Percentiles rank a stretch among this genome's conserved stretches.
These are phyloP conservation scores for Verticillium tricorpus DNA, from an alignment of 2,329 filamentous ascomycete species.

Conservation along the genomic window DNA sequence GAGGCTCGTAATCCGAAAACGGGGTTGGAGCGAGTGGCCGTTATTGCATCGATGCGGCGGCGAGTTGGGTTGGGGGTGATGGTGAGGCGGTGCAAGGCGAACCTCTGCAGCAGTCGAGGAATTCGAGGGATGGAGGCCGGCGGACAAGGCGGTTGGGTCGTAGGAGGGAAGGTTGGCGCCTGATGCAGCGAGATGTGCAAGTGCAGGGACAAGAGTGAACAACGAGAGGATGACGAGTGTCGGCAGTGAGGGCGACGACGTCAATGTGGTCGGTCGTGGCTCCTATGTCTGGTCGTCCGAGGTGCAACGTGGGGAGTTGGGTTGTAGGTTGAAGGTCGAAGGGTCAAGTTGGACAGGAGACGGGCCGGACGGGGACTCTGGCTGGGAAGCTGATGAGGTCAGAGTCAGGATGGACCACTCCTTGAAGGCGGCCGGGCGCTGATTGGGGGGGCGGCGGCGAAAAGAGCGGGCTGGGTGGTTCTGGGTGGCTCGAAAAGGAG, in stretches of 20 bases:
- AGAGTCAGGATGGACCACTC: conserved; percentile 1
- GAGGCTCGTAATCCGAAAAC: conserved; percentile 7
- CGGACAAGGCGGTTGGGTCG: conserved; percentile 4
- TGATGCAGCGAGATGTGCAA: neutral
- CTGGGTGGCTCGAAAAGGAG: conserved; percentile 3
- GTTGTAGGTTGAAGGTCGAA: neutral
- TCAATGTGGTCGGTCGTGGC: conserved; percentile 6
- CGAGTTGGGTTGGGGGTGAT: conserved; percentile 8
- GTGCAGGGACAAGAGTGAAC: conserved; percentile 1
- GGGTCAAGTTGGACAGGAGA: conserved; percentile 1
- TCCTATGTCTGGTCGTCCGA: conserved; percentile 1
- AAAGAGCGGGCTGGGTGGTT: conserved; percentile 2
- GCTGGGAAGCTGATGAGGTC: conserved; percentile 3
- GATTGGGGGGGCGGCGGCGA: conserved; percentile 1
- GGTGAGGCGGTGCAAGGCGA: conserved; percentile 2
- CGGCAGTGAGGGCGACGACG: neutral
- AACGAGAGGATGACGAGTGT: conserved; percentile 1
- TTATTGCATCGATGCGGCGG: conserved; percentile 13
- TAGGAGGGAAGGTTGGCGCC: neutral
- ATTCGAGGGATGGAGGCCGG: conserved; percentile 8
- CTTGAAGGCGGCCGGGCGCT: neutral
- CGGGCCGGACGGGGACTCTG: neutral
- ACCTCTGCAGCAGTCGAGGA: conserved; percentile 2
- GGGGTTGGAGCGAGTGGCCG: conserved; percentile 8
- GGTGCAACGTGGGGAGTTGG: neutral